Conservation (phyloP, 192 early-diverging fungal genomes). For the Gonapodya prolifera region DNA sequence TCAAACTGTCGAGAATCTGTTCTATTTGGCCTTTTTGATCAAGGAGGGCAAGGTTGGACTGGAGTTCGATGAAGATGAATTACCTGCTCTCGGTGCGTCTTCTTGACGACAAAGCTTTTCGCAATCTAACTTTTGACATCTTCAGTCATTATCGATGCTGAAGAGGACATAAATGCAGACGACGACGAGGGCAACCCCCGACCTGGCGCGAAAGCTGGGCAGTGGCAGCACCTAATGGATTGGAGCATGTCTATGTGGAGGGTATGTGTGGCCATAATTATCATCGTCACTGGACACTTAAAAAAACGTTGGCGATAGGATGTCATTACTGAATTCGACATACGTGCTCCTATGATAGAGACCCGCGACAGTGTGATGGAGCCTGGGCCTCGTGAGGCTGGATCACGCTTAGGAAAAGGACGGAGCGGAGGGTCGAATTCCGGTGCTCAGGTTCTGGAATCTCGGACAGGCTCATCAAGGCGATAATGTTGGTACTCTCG, state of each 20-base stretch:
- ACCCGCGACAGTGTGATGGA: constrained; percentile 19
- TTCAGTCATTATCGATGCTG: neutral
- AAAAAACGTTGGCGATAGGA: constrained; percentile 22
- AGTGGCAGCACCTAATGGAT: constrained; percentile 69
- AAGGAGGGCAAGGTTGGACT: constrained; percentile 70
- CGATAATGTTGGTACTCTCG: no score
- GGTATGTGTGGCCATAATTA: constrained; percentile 17
- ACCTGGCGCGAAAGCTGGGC: constrained; percentile 47
- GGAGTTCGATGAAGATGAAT: constrained; percentile 50
- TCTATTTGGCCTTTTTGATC: constrained; percentile 92
- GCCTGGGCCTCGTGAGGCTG: constrained; percentile 5
- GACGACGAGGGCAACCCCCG: constrained; percentile 51
- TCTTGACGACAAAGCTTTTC: neutral
- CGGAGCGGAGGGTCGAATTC: no score
- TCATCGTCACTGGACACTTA: neutral
- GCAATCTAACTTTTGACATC: neutral
- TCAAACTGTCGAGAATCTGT: constrained; percentile 93
- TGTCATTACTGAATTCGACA: constrained; percentile 51
- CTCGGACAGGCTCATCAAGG: no score
- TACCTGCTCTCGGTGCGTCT: constrained; percentile 38
- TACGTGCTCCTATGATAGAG: constrained; percentile 48
- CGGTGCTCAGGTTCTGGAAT: no score
- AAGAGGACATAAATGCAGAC: constrained; percentile 16
- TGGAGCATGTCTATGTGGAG: constrained; percentile 56
- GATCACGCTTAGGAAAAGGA: no score